These are phyloP conservation scores for Fusarium gaditjirri DNA, from an alignment of 2,329 filamentous ascomycete genomes.

Conservation along the genomic window DNA sequence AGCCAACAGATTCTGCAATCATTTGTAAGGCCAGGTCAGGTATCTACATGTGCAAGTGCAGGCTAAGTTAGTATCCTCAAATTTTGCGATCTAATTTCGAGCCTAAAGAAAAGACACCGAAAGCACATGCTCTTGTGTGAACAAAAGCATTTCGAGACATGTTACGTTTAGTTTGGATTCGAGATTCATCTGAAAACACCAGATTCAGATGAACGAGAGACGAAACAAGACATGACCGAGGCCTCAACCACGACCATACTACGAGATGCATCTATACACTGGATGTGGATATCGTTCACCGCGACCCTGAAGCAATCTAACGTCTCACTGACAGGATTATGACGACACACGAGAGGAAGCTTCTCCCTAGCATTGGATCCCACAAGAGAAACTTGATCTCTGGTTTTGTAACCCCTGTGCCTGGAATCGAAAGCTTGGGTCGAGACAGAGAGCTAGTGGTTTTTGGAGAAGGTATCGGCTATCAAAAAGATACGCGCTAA, in stretches of 20 bases:
- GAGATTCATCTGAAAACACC: not conserved
- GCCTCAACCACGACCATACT: not conserved
- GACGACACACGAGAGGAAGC: conserved; percentile 10
- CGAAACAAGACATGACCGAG: not conserved
- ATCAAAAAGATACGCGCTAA: conserved; percentile 27
- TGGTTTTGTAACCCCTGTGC: conserved; percentile 9
- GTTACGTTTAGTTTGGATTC: not conserved
- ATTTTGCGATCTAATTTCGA: conserved; percentile 3
- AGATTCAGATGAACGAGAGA: not conserved
- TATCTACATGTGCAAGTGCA: conserved; percentile 14
- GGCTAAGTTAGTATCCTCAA: not conserved
- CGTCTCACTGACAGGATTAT: conserved; percentile 12
- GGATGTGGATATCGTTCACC: not conserved
- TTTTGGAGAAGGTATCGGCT: conserved; percentile 23
- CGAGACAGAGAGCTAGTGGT: conserved; percentile 8
- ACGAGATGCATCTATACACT: not conserved
- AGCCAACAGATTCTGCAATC: conserved; percentile 29
- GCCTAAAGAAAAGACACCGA: not conserved
- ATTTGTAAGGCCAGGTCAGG: not conserved
- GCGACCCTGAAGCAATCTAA: not conserved
- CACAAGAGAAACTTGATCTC: conserved; percentile 19
- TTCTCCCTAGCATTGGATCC: not conserved
- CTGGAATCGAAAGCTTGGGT: not conserved
- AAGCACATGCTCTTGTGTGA: not conserved
- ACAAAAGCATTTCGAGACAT: not conserved